Evolutionary conservation across 805 yeast species (phyloP), one percentile per base, ranked within the genome.

Genomic region (Myxozyma geophila): DNA sequence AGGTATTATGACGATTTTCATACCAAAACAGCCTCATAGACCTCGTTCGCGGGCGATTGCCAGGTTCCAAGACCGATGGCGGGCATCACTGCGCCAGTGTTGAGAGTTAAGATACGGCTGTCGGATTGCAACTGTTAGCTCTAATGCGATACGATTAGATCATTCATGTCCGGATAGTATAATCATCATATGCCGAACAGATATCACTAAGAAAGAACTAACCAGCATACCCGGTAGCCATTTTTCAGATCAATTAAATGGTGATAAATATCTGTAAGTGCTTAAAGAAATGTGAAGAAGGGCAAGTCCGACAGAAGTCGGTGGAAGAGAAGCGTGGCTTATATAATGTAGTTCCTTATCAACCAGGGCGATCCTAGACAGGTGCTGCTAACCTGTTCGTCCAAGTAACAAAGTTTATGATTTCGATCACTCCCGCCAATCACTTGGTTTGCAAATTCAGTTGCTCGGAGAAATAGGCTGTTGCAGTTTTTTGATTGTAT

Each of bases 1-100:
- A 39, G 4, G 1, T 2, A 13, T n/a, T 7, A 33, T 2, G 13
- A n/a, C 44, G 6, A 23, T 15, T 1, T n/a, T 13, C 66, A 17
- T 56, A 63, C 66, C 53, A 77, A 74, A 52, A 87, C 90, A 43
- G 93, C 83, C 35, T 79, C 76, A 49, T 68, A 72, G 71, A 85
- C 90, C 15, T 81, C 85, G 39, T 81, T 83, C 41, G 81, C 81
- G 17, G 79, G 81, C 23, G 83, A 74, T 40, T 88, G 83, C 88
- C 90, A 89, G 39, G 95, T 88, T 52, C 96, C 95, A 56, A 88
- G 81, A 2, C 90, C 92, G 49, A 89, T 78, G 10, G 80, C 82
- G 47, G 93, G 93, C 64, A 89, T 86, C 49, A 71, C 68, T 37
- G 77, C 79, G 28, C 95, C 93, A 64, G 84, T 83, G 81, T 87